Percentiles rank a stretch among this genome's conserved stretches.
These are phyloP conservation scores for Kazachstania kunashirensis DNA, from an alignment of 805 yeast genomes.

Conservation along the genomic window DNA sequence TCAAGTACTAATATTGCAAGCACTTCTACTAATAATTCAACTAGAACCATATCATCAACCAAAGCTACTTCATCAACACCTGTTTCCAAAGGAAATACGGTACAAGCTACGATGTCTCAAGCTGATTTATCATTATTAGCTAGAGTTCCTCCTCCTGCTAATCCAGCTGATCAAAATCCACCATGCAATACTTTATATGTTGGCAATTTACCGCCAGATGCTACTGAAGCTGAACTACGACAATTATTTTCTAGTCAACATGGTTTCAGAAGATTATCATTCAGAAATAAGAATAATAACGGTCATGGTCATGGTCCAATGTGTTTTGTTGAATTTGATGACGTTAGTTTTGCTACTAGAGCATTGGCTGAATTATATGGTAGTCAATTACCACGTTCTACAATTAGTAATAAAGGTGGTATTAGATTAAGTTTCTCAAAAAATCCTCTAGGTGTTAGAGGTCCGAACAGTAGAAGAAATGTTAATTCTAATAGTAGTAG, in stretches of 20 bases:
- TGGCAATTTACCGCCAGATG: constrained; percentile 95
- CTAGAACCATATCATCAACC: not conserved
- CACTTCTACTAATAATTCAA: not conserved
- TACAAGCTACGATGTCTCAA: constrained; percentile 27
- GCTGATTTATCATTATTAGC: constrained; percentile 65
- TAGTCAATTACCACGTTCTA: constrained; percentile 72
- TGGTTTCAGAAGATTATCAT: constrained; percentile 87
- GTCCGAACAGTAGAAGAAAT: constrained; percentile 42
- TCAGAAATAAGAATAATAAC: constrained; percentile 57
- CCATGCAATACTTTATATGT: constrained; percentile 97
- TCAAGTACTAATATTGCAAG: not conserved
- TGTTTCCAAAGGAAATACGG: constrained; percentile 9
- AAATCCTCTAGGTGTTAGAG: constrained; percentile 94
- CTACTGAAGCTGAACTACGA: constrained; percentile 85
- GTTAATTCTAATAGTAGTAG: constrained; percentile 13
- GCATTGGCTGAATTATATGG: constrained; percentile 94
- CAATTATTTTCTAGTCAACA: constrained; percentile 78
- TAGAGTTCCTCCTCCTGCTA: constrained; percentile 83
- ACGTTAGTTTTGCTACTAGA: constrained; percentile 83
- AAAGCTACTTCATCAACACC: constrained; percentile 4
- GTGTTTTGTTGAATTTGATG: constrained; percentile 99
- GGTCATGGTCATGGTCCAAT: constrained; percentile 83
- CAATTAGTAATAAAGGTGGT: constrained; percentile 66
- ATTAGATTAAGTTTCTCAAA: constrained; percentile 88
- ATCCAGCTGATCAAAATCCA: constrained; percentile 98